These are phyloP conservation scores for Dipodascopsis tothii DNA, from an alignment of 805 yeast genomes.

Conservation along the genomic window DNA sequence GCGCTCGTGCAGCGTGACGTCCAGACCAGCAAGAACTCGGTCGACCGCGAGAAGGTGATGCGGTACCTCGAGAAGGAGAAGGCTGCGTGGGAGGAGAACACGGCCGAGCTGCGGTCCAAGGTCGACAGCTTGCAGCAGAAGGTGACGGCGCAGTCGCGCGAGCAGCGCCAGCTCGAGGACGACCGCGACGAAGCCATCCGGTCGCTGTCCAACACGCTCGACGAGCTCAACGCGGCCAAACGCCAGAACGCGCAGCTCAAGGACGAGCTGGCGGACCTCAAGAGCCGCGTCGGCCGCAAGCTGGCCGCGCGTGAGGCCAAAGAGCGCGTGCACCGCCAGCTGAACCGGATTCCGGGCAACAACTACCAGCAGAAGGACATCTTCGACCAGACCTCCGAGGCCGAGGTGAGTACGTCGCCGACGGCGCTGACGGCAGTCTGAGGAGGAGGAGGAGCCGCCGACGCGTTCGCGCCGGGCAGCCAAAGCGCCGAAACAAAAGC, in stretches of 20 bases:
- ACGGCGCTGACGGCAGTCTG: too few species aligned
- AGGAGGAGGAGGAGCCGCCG: too few species aligned
- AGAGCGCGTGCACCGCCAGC: not conserved
- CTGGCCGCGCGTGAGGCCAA: not conserved
- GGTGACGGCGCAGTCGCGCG: constrained; percentile 2
- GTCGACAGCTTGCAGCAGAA: constrained; percentile 11
- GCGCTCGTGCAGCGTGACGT: constrained; percentile 10
- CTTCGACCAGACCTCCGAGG: too few species aligned
- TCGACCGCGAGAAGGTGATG: constrained; percentile 6
- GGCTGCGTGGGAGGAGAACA: constrained; percentile 10
- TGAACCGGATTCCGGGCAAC: too few species aligned
- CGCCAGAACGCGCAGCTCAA: constrained; percentile 4
- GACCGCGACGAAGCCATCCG: constrained; percentile 14
- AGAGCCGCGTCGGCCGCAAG: not conserved
- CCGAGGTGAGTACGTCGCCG: too few species aligned
- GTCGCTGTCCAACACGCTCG: constrained; percentile 5
- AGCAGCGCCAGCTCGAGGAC: constrained; percentile 9
- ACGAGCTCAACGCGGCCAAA: constrained; percentile 5
- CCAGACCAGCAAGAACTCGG: not conserved
- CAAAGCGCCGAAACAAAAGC: too few species aligned
- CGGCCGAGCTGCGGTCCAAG: constrained; percentile 5
- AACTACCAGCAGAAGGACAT: too few species aligned
- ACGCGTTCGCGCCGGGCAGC: too few species aligned
- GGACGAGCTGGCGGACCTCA: not conserved
- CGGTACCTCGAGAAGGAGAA: constrained; percentile 8